Evolutionary conservation across 768 basidiomycete genomes (phyloP), one percentile per base, ranked within the genome.

Genomic region (Basidioascus undulatus): DNA sequence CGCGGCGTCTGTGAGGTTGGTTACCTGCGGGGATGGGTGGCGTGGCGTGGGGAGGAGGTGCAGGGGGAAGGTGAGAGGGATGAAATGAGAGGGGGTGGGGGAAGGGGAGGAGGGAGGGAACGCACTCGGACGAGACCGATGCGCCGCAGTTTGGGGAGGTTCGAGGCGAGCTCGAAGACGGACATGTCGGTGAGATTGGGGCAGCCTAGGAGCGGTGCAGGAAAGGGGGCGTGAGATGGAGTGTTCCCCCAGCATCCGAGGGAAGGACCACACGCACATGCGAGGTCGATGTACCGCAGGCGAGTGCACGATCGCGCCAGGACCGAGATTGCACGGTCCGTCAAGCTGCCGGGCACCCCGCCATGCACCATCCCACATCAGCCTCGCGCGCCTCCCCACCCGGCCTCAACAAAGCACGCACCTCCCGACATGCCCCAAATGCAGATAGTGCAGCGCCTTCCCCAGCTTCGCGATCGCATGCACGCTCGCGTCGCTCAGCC

Each of bases 281-380:
- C 92, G 46, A 98, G 75, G 58, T 98, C 92, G 49, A 98, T 74
- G 55, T 96, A 98, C 51, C 92, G 66, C 48, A 98, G 58, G 24
- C 89, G 67, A 1, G 80, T 84, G 59, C 92, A 98, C 27, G 71
- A 67, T 32, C 81, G 66, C 10, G 84, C 87, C 19, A 98, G 65
- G 9, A 68, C 66, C 41, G 72, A 74, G 27, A 98, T 77, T 7
- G 79, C 82, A 31, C 69, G 68, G 57, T 98, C 92, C 6, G 84
- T 89, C 47, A 96, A 84, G 50, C 72, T 74, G 48, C n/a, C n/a
- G n/a, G n/a, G 18, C 6, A 23, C 23, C 25, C n/a, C 9, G 13
- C 35, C 6, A n/a, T n/a, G n/a, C n/a, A n/a, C n/a, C n/a, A n/a
- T 18, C 35, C 9, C 3, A 24, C 6, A 30, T 3, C 25, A 25